Evolutionary conservation across 2,329 filamentous ascomycete genomes (phyloP).

Genomic region (Dactylellina sp.): DNA sequence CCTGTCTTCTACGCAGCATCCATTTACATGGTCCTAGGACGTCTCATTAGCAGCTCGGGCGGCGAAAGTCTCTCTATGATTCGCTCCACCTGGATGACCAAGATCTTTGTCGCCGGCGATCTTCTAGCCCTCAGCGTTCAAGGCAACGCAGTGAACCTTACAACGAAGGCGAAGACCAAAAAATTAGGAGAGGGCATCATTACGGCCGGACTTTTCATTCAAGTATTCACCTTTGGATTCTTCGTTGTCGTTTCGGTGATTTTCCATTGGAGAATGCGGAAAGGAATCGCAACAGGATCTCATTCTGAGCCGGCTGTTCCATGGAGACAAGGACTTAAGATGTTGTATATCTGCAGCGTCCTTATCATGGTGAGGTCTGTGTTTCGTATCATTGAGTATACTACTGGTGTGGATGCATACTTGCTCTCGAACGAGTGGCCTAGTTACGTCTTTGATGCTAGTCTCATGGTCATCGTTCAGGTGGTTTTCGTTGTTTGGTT

Average conservation of each 20-base stretch:
- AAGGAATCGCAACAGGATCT: not conserved
- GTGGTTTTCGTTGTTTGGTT: constrained; percentile 63
- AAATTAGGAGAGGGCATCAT: constrained; percentile 67
- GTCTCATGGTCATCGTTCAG: constrained; percentile 66
- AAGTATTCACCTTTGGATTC: constrained; percentile 70
- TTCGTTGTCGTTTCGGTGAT: constrained; percentile 68
- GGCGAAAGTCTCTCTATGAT: constrained; percentile 65
- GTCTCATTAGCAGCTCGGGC: constrained; percentile 60
- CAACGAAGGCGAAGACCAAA: constrained; percentile 60
- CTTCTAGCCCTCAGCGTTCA: constrained; percentile 69
- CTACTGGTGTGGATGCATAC: constrained; percentile 65
- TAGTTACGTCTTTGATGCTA: constrained; percentile 67
- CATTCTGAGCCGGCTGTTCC: constrained; percentile 15
- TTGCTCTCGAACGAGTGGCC: constrained; percentile 66
- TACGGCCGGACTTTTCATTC: constrained; percentile 69
- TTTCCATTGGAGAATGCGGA: constrained; percentile 64
- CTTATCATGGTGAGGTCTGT: constrained; percentile 68
- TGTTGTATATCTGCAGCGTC: constrained; percentile 65
- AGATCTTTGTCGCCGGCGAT: constrained; percentile 70
- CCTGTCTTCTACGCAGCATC: constrained; percentile 68
- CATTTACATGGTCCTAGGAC: constrained; percentile 68
- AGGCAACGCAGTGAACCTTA: constrained; percentile 64
- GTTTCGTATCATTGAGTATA: constrained; percentile 68
- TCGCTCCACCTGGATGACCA: constrained; percentile 66
- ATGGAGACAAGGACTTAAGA: constrained; percentile 32